phyloP scores from a whole-genome alignment of 495 filamentous ascomycete genomes.

The Clavariopsis aquatica region DNA sequence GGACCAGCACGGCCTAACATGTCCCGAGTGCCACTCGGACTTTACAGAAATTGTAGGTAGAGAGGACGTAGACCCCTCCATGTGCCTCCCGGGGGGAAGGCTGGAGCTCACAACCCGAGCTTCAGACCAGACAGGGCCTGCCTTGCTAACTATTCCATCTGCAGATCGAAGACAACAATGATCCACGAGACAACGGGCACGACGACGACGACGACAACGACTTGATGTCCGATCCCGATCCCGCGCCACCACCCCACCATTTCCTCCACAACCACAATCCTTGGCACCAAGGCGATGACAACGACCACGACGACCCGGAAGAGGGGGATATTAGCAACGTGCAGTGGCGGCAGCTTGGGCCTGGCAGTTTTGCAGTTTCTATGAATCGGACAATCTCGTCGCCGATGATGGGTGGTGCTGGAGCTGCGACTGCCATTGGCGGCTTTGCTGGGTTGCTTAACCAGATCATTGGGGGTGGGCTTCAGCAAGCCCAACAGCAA shows the following conservation, averaged over 20 bases:
- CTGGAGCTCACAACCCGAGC: too few relatives aligned
- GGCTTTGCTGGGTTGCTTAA: slow-evolving; percentile 29
- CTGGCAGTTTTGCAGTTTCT: slow-evolving; percentile 42
- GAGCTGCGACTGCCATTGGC: slow-evolving; percentile 18
- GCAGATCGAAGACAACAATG: slow-evolving; percentile 48
- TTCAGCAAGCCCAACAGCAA: not conserved
- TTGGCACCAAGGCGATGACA: slow-evolving; percentile 38
- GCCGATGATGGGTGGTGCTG: slow-evolving; percentile 24
- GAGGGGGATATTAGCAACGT: slow-evolving; percentile 47
- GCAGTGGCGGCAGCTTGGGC: slow-evolving; percentile 43
- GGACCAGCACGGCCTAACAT: slow-evolving; percentile 65
- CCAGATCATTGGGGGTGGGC: slow-evolving; percentile 20
- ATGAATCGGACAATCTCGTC: slow-evolving; percentile 40
- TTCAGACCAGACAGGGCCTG: too few relatives aligned
- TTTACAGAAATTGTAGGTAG: slow-evolving; percentile 77
- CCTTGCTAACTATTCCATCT: slow-evolving; percentile 1
- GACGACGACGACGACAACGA: slow-evolving; percentile 73
- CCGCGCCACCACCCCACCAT: slow-evolving; percentile 42
- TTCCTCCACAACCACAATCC: slow-evolving; percentile 43
- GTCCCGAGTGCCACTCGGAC: slow-evolving; percentile 76
- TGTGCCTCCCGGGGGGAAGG: too few relatives aligned
- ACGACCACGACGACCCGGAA: slow-evolving; percentile 46
- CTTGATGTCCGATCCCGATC: slow-evolving; percentile 58
- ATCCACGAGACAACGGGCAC: slow-evolving; percentile 39
- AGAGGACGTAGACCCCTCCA: not conserved